Base-by-base conservation (phyloP, 1,284 basidiomycete genomes). In the Taiwanofungus camphoratus region DNA sequence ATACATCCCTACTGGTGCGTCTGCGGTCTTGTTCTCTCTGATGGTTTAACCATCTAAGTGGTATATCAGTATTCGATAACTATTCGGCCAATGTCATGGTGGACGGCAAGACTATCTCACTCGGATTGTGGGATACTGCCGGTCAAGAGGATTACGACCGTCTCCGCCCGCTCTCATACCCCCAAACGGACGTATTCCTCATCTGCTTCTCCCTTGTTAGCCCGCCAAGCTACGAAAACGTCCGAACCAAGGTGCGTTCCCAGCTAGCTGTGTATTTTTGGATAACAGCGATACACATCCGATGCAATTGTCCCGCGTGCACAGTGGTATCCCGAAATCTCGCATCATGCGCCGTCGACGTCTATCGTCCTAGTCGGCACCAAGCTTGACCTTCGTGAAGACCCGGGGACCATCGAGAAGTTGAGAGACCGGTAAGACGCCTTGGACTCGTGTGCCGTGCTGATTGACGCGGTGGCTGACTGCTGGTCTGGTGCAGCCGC, bases 101-200 rank as follows among this genome's bases (percentile, higher is more conserved):
- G 48, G 96, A 99, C 60, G 92, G 93, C 58, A 96, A 97, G 76
- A 96, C 96, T 36, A 95, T 99, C 58, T 93, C 91, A 45, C 82
- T 99, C 45, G 95, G 95, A 44, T 73, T 98, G 45, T 98, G 93
- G 94, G 93, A 97, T 78, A 98, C 94, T n/a, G 94, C 94, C 39
- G 94, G 94, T 57, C 94, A 97, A 70, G 94, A 98, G 66, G 93
- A 97, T 73, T 95, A 94, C 66, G 96, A 99, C 68, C 89, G 96
- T 45, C 86, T 99, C 58, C 87, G 96, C 56, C 96, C 96, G 41
- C 78, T 99, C 52, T 95, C 92, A 50, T 99, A 99, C 71, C 96
- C 96, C 6, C 96, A 99, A 69, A 99, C 96, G 41, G 96, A 99
- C 64, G 93, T 99, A 29, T 99, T 99, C 74, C 76, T 99, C 63